Conservation (phyloP, 352 stramenopile genomes). For the Globisporangium iwayamae region DNA sequence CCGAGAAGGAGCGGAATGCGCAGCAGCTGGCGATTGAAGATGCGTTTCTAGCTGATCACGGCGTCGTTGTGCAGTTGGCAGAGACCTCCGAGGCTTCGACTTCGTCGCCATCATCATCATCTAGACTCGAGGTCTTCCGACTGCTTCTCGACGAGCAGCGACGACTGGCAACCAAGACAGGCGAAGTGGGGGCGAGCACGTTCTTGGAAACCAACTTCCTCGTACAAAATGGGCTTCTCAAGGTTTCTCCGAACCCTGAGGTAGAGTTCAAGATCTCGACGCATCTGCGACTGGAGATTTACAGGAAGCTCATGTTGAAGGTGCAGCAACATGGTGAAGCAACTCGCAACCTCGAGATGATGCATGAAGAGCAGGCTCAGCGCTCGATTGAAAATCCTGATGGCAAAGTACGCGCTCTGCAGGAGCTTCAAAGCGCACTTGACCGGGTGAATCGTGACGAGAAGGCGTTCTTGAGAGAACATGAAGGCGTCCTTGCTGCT, state of each 20-base stretch:
- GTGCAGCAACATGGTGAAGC: not conserved
- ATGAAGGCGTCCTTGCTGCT: not conserved
- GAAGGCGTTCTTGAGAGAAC: not conserved
- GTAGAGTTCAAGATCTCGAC: conserved; percentile 10
- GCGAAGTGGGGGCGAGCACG: conserved; percentile 6
- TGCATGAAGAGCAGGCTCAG: not conserved
- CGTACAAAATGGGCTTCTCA: conserved; percentile 15
- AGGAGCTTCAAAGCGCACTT: not conserved
- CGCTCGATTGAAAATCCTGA: not conserved
- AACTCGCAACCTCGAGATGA: not conserved
- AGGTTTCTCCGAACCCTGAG: not conserved
- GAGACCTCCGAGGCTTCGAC: not conserved
- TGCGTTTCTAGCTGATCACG: conserved; percentile 20
- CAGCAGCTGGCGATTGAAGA: conserved; percentile 25
- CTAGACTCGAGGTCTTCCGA: conserved; percentile 24
- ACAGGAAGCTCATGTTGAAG: conserved; percentile 22
- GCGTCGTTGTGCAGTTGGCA: conserved; percentile 2
- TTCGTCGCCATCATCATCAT: not conserved
- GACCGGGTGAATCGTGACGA: not conserved
- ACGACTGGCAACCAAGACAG: conserved; percentile 5
- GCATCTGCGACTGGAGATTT: conserved; percentile 23
- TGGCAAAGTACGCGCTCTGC: not conserved
- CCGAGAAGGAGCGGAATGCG: conserved; percentile 13
- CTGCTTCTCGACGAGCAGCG: conserved; percentile 25
- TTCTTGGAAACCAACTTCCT: conserved; percentile 9